A percentile compares a stretch with the other conserved stretches of the same genome.
Conservation (phyloP, 306 rosid genomes). For the Rubus idaeus region DNA sequence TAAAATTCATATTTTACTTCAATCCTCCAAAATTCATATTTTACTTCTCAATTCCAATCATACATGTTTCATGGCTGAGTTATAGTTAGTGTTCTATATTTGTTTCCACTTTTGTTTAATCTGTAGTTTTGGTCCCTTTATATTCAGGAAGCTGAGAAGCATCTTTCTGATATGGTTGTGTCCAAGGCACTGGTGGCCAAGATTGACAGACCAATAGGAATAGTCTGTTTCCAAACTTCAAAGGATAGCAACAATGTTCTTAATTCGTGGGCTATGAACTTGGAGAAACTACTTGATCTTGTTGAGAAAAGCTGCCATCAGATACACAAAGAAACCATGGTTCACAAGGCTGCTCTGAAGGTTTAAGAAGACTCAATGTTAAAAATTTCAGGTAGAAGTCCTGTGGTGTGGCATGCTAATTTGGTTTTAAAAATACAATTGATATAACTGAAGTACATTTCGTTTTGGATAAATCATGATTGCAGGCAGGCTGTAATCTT, state of each 20-base stretch:
- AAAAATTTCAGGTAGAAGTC: constrained; percentile 6
- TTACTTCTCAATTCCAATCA: background rate
- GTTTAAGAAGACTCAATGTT: constrained; percentile 38
- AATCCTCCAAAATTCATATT: background rate
- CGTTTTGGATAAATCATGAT: background rate
- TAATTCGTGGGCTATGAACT: constrained; percentile 86
- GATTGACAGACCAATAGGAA: constrained; percentile 84
- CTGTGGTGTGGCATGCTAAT: background rate
- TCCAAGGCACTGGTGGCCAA: constrained; percentile 87
- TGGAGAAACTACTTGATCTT: constrained; percentile 92
- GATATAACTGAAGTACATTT: background rate
- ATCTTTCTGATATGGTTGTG: constrained; percentile 97
- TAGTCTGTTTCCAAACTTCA: constrained; percentile 73
- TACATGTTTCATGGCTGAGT: background rate
- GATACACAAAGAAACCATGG: constrained; percentile 95
- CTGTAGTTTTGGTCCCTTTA: background rate
- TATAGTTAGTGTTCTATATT: background rate
- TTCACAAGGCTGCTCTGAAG: constrained; percentile 81
- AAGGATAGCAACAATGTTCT: constrained; percentile 85
- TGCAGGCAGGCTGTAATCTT: background rate
- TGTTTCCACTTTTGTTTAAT: background rate
- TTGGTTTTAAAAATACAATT: background rate
- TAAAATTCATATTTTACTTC: background rate
- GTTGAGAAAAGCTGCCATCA: constrained; percentile 93
- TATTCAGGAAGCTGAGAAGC: constrained; percentile 89